Evolutionary conservation across 2,329 filamentous ascomycete genomes (phyloP).

Genomic region (Ceratocystis smalleyi): DNA sequence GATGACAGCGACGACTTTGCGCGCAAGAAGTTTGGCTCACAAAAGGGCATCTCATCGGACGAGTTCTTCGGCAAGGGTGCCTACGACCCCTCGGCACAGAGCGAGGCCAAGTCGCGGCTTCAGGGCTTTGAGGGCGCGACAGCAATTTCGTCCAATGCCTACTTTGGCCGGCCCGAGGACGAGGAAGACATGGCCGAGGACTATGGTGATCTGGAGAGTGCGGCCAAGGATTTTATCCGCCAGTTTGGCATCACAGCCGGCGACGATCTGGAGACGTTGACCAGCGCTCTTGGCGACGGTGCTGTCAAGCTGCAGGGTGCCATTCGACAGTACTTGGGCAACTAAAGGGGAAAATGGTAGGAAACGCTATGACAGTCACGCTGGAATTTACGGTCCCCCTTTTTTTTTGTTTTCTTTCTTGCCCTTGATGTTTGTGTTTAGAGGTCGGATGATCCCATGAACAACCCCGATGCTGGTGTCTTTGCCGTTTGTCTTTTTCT

Average conservation of each 20-base stretch:
- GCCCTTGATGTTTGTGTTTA: not conserved
- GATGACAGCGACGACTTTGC: conserved; percentile 71
- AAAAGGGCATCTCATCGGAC: conserved; percentile 95
- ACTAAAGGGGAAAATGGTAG: conserved; percentile 26
- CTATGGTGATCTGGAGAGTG: conserved; percentile 82
- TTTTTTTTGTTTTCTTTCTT: not conserved
- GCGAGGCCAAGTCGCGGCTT: conserved; percentile 74
- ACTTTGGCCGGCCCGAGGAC: conserved; percentile 87
- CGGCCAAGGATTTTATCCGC: conserved; percentile 88
- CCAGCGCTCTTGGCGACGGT: conserved; percentile 68
- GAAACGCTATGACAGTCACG: not conserved
- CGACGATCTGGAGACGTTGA: conserved; percentile 86
- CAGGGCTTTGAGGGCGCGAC: conserved; percentile 87
- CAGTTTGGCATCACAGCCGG: conserved; percentile 91
- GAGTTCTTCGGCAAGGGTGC: conserved; percentile 91
- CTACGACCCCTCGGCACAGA: conserved; percentile 65
- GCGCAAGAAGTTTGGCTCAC: conserved; percentile 71
- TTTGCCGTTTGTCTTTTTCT: conserved; percentile 1
- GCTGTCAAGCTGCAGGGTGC: conserved; percentile 68
- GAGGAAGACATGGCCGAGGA: conserved; percentile 50
- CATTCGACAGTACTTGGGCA: conserved; percentile 48
- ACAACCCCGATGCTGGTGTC: not conserved
- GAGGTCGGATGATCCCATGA: not conserved
- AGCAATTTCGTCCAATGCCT: conserved; percentile 88
- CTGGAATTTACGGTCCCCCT: not conserved